A percentile compares a stretch with the other conserved stretches of the same genome.
Conservation (phyloP, 306 rosid species). For the Prunus kanzakura region DNA sequence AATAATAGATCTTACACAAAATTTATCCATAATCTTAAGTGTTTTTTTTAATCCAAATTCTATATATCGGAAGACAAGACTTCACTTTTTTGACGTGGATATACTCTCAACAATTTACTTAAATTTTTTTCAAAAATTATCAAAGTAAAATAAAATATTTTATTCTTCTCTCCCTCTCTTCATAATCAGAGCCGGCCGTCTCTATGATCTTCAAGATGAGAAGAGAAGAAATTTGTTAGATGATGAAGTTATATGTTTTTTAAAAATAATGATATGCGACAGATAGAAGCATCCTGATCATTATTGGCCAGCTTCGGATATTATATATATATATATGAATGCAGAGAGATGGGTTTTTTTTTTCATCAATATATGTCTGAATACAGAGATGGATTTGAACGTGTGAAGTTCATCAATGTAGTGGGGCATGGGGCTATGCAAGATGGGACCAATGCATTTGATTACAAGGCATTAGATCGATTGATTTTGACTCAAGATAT, state of each 20-base stretch:
- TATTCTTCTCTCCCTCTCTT: too few species aligned
- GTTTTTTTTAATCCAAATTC: too few species aligned
- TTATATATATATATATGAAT: too few species aligned
- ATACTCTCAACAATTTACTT: too few species aligned
- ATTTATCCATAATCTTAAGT: background rate
- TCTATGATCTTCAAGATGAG: too few species aligned
- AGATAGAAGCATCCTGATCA: background rate
- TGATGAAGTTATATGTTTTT: too few species aligned
- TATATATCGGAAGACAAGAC: too few species aligned
- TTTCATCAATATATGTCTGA: background rate
- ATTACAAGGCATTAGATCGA: slow-evolving; percentile 16
- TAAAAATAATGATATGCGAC: background rate
- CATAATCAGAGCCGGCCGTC: too few species aligned
- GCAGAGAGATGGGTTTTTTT: background rate
- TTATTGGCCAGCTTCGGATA: background rate
- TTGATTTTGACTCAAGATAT: slow-evolving; percentile 16
- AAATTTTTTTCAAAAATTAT: too few species aligned
- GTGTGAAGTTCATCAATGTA: slow-evolving; percentile 41
- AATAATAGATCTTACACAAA: background rate
- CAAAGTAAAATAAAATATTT: too few species aligned
- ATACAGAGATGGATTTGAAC: slow-evolving; percentile 23
- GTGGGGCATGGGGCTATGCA: slow-evolving; percentile 37
- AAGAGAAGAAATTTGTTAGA: too few species aligned
- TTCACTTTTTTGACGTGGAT: background rate
- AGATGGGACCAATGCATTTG: slow-evolving; percentile 37